Conservation (phyloP, 2,329 filamentous ascomycete genomes). For the Apiospora aurea region DNA sequence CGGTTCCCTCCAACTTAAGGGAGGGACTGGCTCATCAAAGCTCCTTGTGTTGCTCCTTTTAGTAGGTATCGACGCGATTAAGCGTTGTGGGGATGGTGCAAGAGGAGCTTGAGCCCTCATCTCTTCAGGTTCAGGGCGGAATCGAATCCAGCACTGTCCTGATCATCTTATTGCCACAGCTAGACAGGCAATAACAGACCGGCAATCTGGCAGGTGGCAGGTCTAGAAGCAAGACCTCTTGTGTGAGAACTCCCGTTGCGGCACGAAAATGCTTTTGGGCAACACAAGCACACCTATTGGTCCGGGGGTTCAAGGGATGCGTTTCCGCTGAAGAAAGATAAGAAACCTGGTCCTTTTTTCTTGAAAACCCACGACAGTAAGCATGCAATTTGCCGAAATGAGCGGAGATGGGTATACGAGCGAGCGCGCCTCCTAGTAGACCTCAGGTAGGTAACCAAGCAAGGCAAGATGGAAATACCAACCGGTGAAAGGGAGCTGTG, state of each 20-base stretch:
- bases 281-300: not conserved
- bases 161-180: not conserved
- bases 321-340: slow-evolving; percentile 2
- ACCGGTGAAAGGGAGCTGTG: not conserved
- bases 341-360: not conserved
- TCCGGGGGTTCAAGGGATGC: not conserved
- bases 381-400: slow-evolving; percentile 7
- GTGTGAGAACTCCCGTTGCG: not conserved
- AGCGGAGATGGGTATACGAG: slow-evolving; percentile 17
- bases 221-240: slow-evolving; percentile 10
- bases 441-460: not conserved
- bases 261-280: not conserved
- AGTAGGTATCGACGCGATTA: not conserved
- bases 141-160: not conserved
- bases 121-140: not conserved
- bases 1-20: not conserved
- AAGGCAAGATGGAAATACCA: not conserved
- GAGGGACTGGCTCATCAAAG: not conserved
- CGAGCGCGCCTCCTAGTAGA: not conserved
- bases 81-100: slow-evolving; percentile 10
- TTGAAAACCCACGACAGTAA: not conserved
- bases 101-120: slow-evolving; percentile 17
- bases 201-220: not conserved
- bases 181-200: not conserved
- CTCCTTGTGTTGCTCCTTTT: not conserved